Evolutionary conservation across 208 protist species (phyloP).

Genomic region (Trypanosoma rangeli): DNA sequence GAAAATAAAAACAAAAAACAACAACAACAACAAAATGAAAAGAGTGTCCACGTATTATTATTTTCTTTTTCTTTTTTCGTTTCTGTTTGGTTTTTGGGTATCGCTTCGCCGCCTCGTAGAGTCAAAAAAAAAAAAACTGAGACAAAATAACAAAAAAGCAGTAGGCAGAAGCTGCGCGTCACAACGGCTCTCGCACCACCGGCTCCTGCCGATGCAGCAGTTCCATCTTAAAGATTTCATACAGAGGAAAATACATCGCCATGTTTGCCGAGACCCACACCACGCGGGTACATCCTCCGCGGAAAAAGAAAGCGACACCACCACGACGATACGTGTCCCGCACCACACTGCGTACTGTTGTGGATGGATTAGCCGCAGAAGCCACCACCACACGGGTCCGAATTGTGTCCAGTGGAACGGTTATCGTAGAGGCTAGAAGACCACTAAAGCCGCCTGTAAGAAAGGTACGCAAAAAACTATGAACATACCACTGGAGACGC

Average conservation of each 20-base stretch:
- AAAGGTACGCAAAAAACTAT: slow-evolving; percentile 50
- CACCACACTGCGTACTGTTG: slow-evolving; percentile 45
- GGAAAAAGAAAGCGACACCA: slow-evolving; percentile 62
- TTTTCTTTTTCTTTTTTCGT: not conserved
- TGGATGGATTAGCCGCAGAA: slow-evolving; percentile 30
- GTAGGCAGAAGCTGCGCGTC: not conserved
- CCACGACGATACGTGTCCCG: slow-evolving; percentile 37
- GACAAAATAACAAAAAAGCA: not conserved
- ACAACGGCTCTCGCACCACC: slow-evolving; percentile 4
- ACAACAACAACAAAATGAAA: not conserved
- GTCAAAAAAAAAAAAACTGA: no score
- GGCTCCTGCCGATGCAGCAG: slow-evolving; percentile 28
- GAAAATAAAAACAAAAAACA: not conserved
- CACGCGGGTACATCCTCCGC: slow-evolving; percentile 63
- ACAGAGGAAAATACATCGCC: slow-evolving; percentile 79
- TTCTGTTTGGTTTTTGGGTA: not conserved
- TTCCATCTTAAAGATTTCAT: slow-evolving; percentile 37
- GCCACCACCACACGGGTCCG: slow-evolving; percentile 67
- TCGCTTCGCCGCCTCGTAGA: no score
- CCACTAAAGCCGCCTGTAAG: slow-evolving; percentile 78
- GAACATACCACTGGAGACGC: slow-evolving; percentile 27
- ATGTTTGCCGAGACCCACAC: slow-evolving; percentile 84
- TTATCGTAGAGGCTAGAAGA: slow-evolving; percentile 59
- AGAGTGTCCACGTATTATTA: not conserved
- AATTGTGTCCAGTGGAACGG: slow-evolving; percentile 77